Base-by-base conservation (phyloP, 768 basidiomycete species). In the Rhizopogon vesiculosus region DNA sequence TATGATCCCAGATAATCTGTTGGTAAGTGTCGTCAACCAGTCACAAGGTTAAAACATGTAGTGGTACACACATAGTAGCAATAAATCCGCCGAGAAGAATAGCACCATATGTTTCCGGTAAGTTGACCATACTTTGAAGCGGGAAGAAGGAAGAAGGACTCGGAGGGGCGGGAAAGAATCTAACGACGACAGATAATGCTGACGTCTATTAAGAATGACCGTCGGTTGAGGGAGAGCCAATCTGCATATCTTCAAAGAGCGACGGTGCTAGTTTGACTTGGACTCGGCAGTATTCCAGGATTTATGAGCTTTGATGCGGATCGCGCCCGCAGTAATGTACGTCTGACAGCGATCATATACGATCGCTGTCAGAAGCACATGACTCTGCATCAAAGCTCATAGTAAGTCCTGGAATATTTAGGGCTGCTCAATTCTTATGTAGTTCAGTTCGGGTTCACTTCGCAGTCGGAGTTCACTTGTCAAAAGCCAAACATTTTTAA, bases 31-130 rank as follows among this genome's bases (percentile, higher is more conserved):
- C 8, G 40, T 31, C 13, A 18, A 39, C 31, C 5, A 42, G 53
- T 28, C 16, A 12, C 22, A 48, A 29, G 31, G 25, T 25, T 9
- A 28, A 7, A 4, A 40, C 3, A 16, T 31, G 5, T 7, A 31
- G 13, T 3, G 18, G 10, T 9, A 35, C 68, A 56, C 40, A 69
- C 68, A 33, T 58, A 18, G 68, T 60, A 13, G 69, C 69, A 42
- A 61, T 45, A 56, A 69, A 69, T 42, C 66, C 68, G 39, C 68
- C 68, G 2, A 71, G 49, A 4, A 69, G 58, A n/a, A 69, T 58
- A 28, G 68, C 66, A 8, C 68, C 68, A 12, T 59, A 55, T 38
- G 69, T 67, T 45, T 57, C 16, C 18, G 51, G 53, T 19, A 69
- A 19, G 35, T 48, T 55, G 2, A 43, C 41, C 56, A 56, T 56